These are phyloP conservation scores for Rosa rugosa DNA, from an alignment of 306 rosid species.

Conservation along the genomic window DNA sequence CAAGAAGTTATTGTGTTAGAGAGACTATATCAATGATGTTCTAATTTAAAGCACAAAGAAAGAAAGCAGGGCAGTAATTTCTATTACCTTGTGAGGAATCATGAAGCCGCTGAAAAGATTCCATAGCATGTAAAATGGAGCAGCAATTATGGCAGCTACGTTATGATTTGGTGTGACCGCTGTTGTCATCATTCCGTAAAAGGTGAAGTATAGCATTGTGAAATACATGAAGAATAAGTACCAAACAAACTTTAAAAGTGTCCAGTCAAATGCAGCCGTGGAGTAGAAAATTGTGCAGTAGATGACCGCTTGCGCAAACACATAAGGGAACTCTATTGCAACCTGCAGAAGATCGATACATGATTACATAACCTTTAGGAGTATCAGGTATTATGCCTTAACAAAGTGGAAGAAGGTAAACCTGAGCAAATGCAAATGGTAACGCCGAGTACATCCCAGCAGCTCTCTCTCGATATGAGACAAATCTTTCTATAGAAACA, in stretches of 20 bases:
- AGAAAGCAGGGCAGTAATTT: slow-evolving; percentile 15
- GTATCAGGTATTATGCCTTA: slow-evolving; percentile 14
- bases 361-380: slow-evolving; percentile 25
- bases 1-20: not conserved
- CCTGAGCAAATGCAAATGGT: slow-evolving; percentile 98
- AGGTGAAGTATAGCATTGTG: slow-evolving; percentile 93
- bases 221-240: slow-evolving; percentile 92
- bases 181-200: slow-evolving; percentile 99
- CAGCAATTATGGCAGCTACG: slow-evolving; percentile 87
- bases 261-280: slow-evolving; percentile 85
- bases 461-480: slow-evolving; percentile 91
- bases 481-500: slow-evolving; percentile 91
- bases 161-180: slow-evolving; percentile 97
- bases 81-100: slow-evolving; percentile 93
- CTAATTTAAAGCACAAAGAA: not conserved
- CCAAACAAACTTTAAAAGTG: slow-evolving; percentile 71
- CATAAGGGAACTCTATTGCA: slow-evolving; percentile 88
- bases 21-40: not conserved
- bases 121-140: slow-evolving; percentile 99
- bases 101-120: slow-evolving; percentile 99
- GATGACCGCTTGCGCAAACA: slow-evolving; percentile 74
- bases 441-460: slow-evolving; percentile 97
- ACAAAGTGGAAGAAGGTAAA: slow-evolving; percentile 26
- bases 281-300: slow-evolving; percentile 88
- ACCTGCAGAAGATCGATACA: slow-evolving; percentile 50